phyloP scores from a whole-genome alignment of 495 filamentous ascomycete species.

The Hyaloscypha finlandica region DNA sequence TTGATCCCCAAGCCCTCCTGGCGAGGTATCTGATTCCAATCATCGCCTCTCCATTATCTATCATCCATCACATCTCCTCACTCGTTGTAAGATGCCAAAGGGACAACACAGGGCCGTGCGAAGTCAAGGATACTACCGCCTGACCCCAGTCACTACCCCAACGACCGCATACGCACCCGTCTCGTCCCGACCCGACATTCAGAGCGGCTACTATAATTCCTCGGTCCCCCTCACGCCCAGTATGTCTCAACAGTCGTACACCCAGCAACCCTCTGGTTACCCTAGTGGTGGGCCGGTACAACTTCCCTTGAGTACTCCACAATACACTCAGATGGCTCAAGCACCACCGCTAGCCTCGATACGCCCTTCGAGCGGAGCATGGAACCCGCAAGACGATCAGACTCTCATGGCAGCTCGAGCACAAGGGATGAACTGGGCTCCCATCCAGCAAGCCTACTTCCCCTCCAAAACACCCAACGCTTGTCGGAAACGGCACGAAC shows the following conservation, averaged over 20 bases:
- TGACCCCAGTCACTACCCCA: conserved; percentile 17
- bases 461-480: conserved; percentile 74
- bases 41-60: not conserved
- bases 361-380: conserved; percentile 57
- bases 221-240: not conserved
- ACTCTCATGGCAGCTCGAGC: conserved; percentile 61
- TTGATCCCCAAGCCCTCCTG: conserved; percentile 28
- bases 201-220: conserved; percentile 12
- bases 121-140: conserved; percentile 28
- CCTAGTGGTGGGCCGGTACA: conserved; percentile 32
- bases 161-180: conserved; percentile 26
- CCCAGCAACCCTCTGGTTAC: conserved; percentile 15
- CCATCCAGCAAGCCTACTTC: conserved; percentile 69
- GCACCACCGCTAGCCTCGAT: conserved; percentile 37
- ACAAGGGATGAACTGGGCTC: conserved; percentile 69
- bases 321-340: conserved; percentile 19
- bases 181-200: conserved; percentile 8
- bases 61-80: not conserved
- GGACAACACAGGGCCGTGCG: conserved; percentile 24
- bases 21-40: conserved; percentile 29
- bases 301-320: conserved; percentile 19
- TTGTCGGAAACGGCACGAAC: conserved; percentile 76
- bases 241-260: conserved; percentile 26
- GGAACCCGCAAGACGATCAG: conserved; percentile 66
- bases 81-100: conserved; percentile 30